Base-by-base conservation (phyloP, 768 basidiomycete genomes). In the Phlegmacium glaucopus region DNA sequence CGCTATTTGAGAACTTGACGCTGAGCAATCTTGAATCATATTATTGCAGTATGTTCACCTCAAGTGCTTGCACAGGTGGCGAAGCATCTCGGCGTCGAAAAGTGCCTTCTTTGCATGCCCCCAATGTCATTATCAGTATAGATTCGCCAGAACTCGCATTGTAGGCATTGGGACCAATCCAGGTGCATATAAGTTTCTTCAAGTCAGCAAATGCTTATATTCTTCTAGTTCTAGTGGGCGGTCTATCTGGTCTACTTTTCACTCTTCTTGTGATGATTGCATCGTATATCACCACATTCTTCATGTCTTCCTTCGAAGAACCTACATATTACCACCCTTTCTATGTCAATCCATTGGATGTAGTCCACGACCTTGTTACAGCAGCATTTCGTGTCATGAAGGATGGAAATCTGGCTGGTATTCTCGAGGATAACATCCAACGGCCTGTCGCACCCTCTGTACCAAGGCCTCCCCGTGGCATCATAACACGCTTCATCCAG, bases 111-210 rank as follows among this genome's bases (percentile, higher is more conserved):
- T 85, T 68, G 70, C 78, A 10, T 92, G 90, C 57, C 85, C 85
- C 1, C 87, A 90, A 64, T 92, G 90, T 55, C 79, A 74, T 42
- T 92, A 90, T 60, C 75, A 72, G 49, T 91, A 92, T 61, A 78
- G 82, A 35, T 90, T 90, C 57, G 76, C 83, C 8, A 78, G 90
- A 18, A 91, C 89, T 1, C 75, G 69, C 28, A 77, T 80, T 11
- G 68, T 80, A 9, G 90, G 89, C 26, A 67, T 91, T 46, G 90
- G 86, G 15, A 82, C 83, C n/a, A 91, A 91, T 56, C 80, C 84
- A 63, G 68, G 89, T 82, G 63, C 47, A 75, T 34, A 22, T 26
- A 3, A 30, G 41, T 16, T 8, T 40, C 39, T 47, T 57, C 35
- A 36, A 17, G 10, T 15, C 25, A 36, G 37, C 15, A 13, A 18